These are phyloP conservation scores for Zalaria obscura DNA, from an alignment of 2,329 filamentous ascomycete genomes.

Conservation along the genomic window DNA sequence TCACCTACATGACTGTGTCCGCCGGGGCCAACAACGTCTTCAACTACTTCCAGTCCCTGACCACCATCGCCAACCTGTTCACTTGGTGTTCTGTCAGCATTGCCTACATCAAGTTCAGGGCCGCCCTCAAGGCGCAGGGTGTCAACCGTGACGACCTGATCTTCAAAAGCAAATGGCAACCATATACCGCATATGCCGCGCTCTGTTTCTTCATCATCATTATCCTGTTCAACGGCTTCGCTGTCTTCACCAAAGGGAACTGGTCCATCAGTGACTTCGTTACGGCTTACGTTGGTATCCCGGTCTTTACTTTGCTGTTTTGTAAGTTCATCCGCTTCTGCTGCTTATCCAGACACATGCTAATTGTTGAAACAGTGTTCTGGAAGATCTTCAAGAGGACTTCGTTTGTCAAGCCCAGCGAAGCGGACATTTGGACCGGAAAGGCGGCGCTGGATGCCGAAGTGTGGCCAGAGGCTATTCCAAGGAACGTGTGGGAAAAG, in stretches of 20 bases:
- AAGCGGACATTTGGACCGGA: slow-evolving; percentile 31
- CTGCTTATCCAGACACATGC: too few relatives aligned
- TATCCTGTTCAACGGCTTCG: slow-evolving; percentile 50
- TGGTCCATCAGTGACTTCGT: slow-evolving; percentile 34
- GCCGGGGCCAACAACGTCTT: slow-evolving; percentile 15
- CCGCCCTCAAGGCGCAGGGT: slow-evolving; percentile 15
- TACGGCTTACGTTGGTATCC: slow-evolving; percentile 22
- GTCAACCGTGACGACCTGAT: slow-evolving; percentile 26
- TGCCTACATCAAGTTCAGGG: slow-evolving; percentile 16
- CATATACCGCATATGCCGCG: slow-evolving; percentile 43
- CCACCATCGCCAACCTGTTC: slow-evolving; percentile 18
- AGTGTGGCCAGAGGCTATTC: slow-evolving; percentile 27
- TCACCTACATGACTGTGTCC: slow-evolving; percentile 37
- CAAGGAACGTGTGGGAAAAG: slow-evolving; percentile 30
- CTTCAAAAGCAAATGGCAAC: slow-evolving; percentile 32
- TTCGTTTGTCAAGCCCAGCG: slow-evolving; percentile 26
- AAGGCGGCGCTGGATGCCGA: slow-evolving; percentile 33
- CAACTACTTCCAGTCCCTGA: slow-evolving; percentile 21
- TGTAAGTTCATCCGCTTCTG: slow-evolving; percentile 8
- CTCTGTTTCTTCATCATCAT: slow-evolving; percentile 45
- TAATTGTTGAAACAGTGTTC: slow-evolving; percentile 15
- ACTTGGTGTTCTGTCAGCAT: slow-evolving; percentile 16
- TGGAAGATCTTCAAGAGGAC: slow-evolving; percentile 57
- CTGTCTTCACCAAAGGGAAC: slow-evolving; percentile 39
- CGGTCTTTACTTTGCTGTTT: slow-evolving; percentile 32